Conservation (phyloP, 176 grass and related monocot species). For the Oryza brachyantha region DNA sequence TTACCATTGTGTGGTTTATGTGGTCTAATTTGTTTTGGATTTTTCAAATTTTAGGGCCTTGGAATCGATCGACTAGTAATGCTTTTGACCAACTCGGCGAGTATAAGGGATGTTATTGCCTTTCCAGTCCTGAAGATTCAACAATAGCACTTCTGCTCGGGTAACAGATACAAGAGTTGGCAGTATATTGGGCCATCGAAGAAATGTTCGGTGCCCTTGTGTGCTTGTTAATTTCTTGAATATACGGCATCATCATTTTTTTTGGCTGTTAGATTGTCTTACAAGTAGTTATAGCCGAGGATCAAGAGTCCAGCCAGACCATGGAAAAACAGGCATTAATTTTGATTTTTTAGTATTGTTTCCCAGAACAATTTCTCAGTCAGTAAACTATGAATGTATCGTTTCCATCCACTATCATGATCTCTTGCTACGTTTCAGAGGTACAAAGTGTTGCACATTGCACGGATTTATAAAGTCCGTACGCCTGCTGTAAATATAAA, state of each 20-base stretch:
- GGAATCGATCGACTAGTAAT: constrained; percentile 91
- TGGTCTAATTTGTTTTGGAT: constrained; percentile 21
- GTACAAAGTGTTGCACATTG: neutral
- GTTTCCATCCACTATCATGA: neutral
- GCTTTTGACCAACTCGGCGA: constrained; percentile 86
- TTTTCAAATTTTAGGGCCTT: constrained; percentile 51
- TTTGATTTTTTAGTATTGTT: neutral
- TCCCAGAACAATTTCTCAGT: neutral
- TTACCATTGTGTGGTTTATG: neutral
- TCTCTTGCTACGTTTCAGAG: neutral
- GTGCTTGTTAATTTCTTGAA: neutral
- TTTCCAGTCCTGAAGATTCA: constrained; percentile 92
- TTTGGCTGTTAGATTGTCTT: neutral
- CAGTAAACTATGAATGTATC: neutral
- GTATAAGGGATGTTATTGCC: constrained; percentile 92
- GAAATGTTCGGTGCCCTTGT: neutral
- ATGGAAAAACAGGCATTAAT: constrained; percentile 11
- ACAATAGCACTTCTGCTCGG: constrained; percentile 37
- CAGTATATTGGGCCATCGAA: neutral
- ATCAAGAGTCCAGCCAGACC: neutral
- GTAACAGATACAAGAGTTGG: neutral
- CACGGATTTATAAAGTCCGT: neutral
- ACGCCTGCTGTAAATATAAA: neutral
- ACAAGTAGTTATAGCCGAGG: neutral
- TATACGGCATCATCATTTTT: neutral